Evolutionary conservation across 2,329 filamentous ascomycete species (phyloP).

Genomic region (Stagonosporopsis vannaccii): DNA sequence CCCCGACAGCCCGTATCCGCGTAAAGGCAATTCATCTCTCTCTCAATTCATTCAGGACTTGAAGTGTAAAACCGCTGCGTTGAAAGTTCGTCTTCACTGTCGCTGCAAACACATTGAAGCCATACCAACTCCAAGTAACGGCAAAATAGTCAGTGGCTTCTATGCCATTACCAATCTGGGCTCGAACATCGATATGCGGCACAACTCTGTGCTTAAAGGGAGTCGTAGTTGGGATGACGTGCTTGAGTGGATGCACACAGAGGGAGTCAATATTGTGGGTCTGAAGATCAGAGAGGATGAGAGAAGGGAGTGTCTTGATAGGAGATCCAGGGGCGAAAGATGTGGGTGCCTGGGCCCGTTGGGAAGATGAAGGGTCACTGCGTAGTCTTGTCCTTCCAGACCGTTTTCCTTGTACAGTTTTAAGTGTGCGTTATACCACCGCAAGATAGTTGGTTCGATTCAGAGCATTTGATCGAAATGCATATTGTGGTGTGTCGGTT

Average conservation of each 20-base stretch:
- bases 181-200: neutral
- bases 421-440: too few relatives aligned
- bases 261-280: neutral
- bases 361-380: neutral
- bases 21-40: neutral
- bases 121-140: neutral
- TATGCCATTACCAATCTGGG: neutral
- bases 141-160: neutral
- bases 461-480: neutral
- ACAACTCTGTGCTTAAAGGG: neutral
- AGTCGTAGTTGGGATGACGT: neutral
- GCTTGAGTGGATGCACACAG: neutral
- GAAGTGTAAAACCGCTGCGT: neutral
- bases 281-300: neutral
- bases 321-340: neutral
- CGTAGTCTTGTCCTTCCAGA: too few relatives aligned
- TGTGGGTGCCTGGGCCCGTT: slow-evolving; percentile 2
- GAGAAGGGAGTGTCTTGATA: neutral
- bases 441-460: neutral
- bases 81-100: neutral
- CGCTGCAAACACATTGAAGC: neutral
- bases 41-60: neutral
- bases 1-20: neutral
- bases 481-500: neutral
- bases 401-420: too few relatives aligned